Base-by-base conservation (phyloP, 768 basidiomycete species). In the Auricularia sp. region DNA sequence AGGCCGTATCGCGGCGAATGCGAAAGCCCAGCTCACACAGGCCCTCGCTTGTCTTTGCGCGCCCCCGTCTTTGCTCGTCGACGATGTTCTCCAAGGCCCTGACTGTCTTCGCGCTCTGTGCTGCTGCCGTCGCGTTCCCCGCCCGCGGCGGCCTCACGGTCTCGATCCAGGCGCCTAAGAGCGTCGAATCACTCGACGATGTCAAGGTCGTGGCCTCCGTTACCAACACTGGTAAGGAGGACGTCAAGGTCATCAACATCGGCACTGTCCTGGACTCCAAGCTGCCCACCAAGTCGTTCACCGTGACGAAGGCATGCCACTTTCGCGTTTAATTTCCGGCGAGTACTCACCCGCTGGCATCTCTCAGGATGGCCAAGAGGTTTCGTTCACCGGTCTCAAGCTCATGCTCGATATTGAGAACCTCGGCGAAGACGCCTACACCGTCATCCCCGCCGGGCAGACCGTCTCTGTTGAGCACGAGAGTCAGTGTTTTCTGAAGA, bases 371-470 rank as follows among this genome's bases (percentile, higher is more conserved):
- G 78, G 75, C 29, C 62, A 69, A 21, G 70, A 68, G 2, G 79
- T 80, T 42, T 62, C 72, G 14, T 82, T 82, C 73, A 79, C 74
- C 14, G 81, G 81, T 29, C 68, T 80, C 65, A 79, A 79, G 75
- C 78, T 81, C 59, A 66, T 58, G 61, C 65, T 63, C 13, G 56
- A 56, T 61, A 70, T 81, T 64, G 67, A 67, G 13, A 72, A 78
- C 6, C 70, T 75, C 45, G 77, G 77, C 62, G 79, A 80, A 16
- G 71, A 72, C 63, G 76, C 79, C 1, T 82, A 75, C 66, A 68
- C 74, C 35, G 70, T 73, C 66, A 77, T 82, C 65, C 71, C 72
- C 24, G 75, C 79, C 5, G 79, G 80, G n/a, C 67, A 78, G 67
- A 74, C 73, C 24, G 68, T 80, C 62, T 74, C 73, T 33, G 77